Evolutionary conservation across 108 stramenopile species (phyloP), one percentile per base, ranked within the genome.

Genomic region (Phaeodactylum tricornutum): DNA sequence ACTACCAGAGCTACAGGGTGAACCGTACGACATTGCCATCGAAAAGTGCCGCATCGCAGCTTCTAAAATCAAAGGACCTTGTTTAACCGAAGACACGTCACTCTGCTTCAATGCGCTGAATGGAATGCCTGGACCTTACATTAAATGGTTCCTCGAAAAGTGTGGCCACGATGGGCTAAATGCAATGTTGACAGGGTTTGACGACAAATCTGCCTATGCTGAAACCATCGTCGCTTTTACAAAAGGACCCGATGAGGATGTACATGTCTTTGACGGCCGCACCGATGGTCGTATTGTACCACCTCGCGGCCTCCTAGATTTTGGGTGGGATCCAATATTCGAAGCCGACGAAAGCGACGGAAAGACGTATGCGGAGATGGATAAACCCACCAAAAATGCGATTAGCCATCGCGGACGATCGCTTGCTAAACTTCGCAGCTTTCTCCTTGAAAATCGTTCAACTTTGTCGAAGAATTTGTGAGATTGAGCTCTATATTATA

Each of bases 81-180:
- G 95, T 14, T 75, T 98, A 44, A 94, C 89, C 0, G 98, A 99
- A 60, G 98, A 99, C 63, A 96, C 95, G 2, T 83, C 85, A 9
- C 67, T 99, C 16, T 95, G 96, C 71, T 99, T 97, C 71, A 81
- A 89, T 62, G 93, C 93, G 1, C 62, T 98, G 46, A 74, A 84
- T 36, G 94, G 94, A 4, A 70, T 97, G 36, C 98, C 98, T 9
- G 98, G 98, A 4, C 83, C 90, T 1, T 99, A 99, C 74, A 92
- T 96, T 44, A 99, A 99, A 64, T 99, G 95, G 96, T 99, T 99
- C 65, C 62, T 97, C 7, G 89, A 96, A 20, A 84, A 84, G 42
- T 66, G 75, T 55, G 95, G 96, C 9, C 94, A 94, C 34, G 88
- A 76, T 46, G 95, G 98, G 6, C 46, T 96, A 31, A 95, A 93